Conservation (phyloP, 2,329 filamentous ascomycete genomes). For the Penicillium sp. region DNA sequence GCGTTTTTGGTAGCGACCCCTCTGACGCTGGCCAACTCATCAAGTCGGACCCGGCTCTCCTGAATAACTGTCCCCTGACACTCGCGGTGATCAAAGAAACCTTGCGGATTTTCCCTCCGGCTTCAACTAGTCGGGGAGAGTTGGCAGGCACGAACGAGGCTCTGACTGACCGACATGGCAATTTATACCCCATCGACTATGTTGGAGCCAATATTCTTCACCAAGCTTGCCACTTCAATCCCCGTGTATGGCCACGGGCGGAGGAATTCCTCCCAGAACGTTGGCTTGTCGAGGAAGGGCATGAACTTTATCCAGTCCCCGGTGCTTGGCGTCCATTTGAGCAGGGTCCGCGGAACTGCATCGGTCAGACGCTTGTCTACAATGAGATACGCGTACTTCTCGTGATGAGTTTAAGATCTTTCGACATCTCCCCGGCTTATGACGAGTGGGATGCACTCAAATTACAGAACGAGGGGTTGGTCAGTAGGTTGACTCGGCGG, state of each 20-base stretch:
- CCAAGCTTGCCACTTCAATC: not conserved
- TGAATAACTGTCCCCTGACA: not conserved
- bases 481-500: too few species aligned
- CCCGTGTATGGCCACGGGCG: not conserved
- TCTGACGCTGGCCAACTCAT: not conserved
- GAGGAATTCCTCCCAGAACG: not conserved
- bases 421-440: not conserved
- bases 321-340: not conserved
- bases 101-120: not conserved
- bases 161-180: not conserved
- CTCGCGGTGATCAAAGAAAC: slow-evolving; percentile 1
- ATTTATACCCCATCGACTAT: not conserved
- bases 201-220: not conserved
- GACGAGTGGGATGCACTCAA: slow-evolving; percentile 1
- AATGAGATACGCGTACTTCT: not conserved
- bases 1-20: not conserved
- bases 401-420: not conserved
- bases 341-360: slow-evolving; percentile 1
- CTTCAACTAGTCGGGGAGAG: not conserved
- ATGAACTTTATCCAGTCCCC: not conserved
- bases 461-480: not conserved
- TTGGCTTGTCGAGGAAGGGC: not conserved
- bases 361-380: not conserved
- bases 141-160: not conserved
- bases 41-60: not conserved